Conservation (phyloP, 2,329 filamentous ascomycete genomes). For the Nemania sp. region DNA sequence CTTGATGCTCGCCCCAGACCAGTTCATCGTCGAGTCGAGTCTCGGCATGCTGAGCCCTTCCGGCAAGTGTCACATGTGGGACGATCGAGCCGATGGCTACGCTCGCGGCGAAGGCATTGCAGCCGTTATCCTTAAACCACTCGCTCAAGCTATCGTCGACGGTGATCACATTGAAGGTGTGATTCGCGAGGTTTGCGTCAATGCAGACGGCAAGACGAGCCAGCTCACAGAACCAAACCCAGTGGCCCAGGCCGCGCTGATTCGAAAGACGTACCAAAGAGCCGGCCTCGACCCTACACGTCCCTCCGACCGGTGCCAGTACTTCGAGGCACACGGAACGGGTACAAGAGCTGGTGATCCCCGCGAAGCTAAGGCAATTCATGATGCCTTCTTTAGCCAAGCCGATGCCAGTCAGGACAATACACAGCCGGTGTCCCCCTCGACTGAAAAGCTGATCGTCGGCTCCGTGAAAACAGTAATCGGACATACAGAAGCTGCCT, state of each 20-base stretch:
- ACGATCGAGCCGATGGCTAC: constrained; percentile 58
- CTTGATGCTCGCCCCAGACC: constrained; percentile 49
- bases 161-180: constrained; percentile 52
- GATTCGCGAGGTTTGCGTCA: constrained; percentile 53
- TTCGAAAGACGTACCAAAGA: constrained; percentile 49
- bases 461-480: constrained; percentile 52
- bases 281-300: constrained; percentile 46
- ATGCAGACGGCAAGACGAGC: constrained; percentile 55
- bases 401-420: background rate
- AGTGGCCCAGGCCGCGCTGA: constrained; percentile 50
- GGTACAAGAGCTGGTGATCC: constrained; percentile 48
- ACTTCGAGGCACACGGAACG: constrained; percentile 53
- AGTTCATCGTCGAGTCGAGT: constrained; percentile 49
- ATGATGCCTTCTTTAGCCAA: constrained; percentile 45
- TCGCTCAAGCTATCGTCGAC: constrained; percentile 55
- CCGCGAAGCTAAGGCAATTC: constrained; percentile 50
- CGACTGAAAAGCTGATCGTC: constrained; percentile 40
- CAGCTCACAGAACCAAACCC: constrained; percentile 60
- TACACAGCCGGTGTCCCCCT: background rate
- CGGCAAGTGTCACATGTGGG: constrained; percentile 54
- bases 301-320: constrained; percentile 47
- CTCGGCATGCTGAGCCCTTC: constrained; percentile 52
- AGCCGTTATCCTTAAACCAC: constrained; percentile 55
- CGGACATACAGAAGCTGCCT: constrained; percentile 56
- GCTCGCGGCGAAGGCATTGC: constrained; percentile 61